Evolutionary conservation across 1,284 basidiomycete species (phyloP).

Genomic region (Athelia psychrophila): DNA sequence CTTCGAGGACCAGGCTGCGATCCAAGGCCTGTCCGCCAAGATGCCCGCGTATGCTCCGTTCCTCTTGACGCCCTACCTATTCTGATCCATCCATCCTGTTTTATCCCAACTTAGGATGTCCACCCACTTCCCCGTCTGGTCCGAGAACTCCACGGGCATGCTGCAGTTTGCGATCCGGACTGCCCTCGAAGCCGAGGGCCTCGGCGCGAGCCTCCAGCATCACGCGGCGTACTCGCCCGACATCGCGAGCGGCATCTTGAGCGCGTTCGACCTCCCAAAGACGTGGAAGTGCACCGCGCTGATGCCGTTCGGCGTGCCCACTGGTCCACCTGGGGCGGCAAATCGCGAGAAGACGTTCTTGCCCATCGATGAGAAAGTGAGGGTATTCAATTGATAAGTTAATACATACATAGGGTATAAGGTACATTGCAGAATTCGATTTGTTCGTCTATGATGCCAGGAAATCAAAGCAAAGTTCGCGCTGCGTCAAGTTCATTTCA

Average conservation of each 20-base stretch:
- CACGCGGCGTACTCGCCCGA: not conserved
- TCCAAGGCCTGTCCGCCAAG: not conserved
- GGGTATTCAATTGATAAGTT: not conserved
- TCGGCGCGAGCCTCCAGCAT: conserved; percentile 2
- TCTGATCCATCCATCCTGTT: not conserved
- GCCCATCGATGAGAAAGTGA: not conserved
- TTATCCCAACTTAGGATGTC: not conserved
- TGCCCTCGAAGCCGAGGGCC: conserved; percentile 1
- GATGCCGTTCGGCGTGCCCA: not conserved
- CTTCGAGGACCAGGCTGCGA: conserved; percentile 2
- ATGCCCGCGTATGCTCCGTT: not conserved
- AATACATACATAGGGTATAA: too few species aligned
- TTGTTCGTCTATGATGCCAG: too few species aligned
- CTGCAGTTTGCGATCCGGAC: conserved; percentile 1
- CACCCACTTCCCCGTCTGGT: not conserved
- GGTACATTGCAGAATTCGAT: too few species aligned
- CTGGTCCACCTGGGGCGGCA: not conserved
- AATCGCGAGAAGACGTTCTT: not conserved
- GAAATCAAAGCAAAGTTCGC: too few species aligned
- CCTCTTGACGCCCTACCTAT: not conserved
- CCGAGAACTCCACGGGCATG: not conserved
- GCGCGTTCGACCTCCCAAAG: not conserved
- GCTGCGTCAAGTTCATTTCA: too few species aligned
- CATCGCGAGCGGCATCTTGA: not conserved
- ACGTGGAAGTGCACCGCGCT: not conserved